Evolutionary conservation across 257 asterid species (phyloP).

Genomic region (Mitragyna speciosa): DNA sequence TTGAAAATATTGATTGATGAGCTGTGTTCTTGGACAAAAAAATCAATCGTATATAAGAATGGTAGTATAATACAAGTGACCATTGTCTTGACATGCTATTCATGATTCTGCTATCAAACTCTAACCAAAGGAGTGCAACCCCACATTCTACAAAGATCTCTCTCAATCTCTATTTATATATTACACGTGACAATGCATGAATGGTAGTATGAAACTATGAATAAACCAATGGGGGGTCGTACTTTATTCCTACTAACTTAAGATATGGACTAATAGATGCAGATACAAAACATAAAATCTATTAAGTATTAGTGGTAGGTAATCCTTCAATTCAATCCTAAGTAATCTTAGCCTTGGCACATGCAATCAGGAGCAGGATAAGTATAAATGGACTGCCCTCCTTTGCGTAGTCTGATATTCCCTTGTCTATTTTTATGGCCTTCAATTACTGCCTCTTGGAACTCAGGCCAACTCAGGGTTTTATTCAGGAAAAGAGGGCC

Average conservation of each 20-base stretch:
- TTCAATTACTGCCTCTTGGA: constrained; percentile 55
- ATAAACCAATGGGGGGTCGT: neutral
- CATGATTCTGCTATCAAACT: neutral
- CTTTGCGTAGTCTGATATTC: constrained; percentile 65
- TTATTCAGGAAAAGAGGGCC: constrained; percentile 93
- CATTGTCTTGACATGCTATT: neutral
- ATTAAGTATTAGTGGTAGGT: neutral
- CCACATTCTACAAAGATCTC: constrained; percentile 7
- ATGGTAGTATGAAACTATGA: neutral
- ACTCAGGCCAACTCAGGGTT: constrained; percentile 73
- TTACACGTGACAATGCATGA: neutral
- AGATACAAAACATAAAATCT: neutral
- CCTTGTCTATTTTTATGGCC: constrained; percentile 90
- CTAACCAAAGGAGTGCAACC: neutral
- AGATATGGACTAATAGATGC: neutral
- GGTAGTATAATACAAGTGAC: constrained; percentile 1
- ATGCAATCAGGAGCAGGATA: constrained; percentile 97
- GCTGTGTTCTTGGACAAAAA: neutral
- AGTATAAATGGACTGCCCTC: constrained; percentile 73
- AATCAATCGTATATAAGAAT: neutral
- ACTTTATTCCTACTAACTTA: neutral
- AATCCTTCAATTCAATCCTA: neutral
- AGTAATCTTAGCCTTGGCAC: constrained; percentile 53
- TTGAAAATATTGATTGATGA: neutral
- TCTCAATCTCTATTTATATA: neutral